phyloP scores from a whole-genome alignment of 768 basidiomycete genomes.

The Trametes cinnabarina region DNA sequence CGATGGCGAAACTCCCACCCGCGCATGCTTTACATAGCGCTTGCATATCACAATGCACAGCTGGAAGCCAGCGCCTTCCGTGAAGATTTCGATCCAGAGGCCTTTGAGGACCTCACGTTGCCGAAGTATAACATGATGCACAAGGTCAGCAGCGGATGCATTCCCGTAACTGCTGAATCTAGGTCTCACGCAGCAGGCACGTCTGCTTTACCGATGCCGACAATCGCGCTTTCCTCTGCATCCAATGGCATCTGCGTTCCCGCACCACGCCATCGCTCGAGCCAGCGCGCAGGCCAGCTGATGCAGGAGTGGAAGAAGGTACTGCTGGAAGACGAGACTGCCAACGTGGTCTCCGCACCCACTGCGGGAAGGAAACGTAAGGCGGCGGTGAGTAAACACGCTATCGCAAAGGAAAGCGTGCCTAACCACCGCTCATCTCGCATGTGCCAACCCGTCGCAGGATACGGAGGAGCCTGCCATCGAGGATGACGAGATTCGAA shows the following conservation, averaged over 20 bases:
- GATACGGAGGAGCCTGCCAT: constrained; percentile 54
- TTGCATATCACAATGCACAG: constrained; percentile 86
- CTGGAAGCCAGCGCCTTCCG: constrained; percentile 91
- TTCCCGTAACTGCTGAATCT: background rate
- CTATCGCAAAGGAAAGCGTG: constrained; percentile 1
- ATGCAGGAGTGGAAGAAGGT: constrained; percentile 71
- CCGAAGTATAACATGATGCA: constrained; percentile 80
- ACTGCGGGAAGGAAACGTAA: constrained; percentile 67
- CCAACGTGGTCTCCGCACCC: constrained; percentile 43
- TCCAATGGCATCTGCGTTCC: background rate
- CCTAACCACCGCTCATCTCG: constrained; percentile 7
- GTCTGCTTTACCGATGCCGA: constrained; percentile 6
- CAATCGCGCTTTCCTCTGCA: background rate
- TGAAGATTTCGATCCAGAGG: constrained; percentile 76
- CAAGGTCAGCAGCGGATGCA: constrained; percentile 47
- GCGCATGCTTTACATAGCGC: constrained; percentile 43
- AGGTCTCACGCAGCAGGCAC: constrained; percentile 18
- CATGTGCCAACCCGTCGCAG: background rate
- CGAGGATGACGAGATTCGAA: constrained; percentile 72
- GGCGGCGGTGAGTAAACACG: constrained; percentile 51
- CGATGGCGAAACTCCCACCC: background rate
- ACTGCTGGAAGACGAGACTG: constrained; percentile 62
- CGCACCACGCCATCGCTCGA: background rate
- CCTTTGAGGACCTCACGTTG: constrained; percentile 78
- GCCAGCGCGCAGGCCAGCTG: constrained; percentile 63